A percentile compares a stretch with the other conserved stretches of the same genome.
Conservation (phyloP, 805 yeast genomes). For the Wickerhamiella cacticola region DNA sequence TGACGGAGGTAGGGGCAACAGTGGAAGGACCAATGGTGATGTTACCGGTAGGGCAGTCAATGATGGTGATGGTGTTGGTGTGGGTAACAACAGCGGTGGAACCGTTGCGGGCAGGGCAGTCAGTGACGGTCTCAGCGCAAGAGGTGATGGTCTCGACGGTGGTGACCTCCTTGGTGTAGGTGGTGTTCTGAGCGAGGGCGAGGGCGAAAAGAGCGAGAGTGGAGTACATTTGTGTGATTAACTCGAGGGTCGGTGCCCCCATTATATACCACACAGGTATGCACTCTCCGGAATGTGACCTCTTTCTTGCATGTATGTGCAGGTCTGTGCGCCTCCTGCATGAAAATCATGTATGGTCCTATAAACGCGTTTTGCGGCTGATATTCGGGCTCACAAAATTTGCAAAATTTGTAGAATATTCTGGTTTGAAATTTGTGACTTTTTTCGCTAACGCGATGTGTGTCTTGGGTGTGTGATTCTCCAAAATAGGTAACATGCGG, state of each 20-base stretch:
- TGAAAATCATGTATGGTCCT: background rate
- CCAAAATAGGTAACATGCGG: too few relatives aligned
- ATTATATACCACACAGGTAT: slow-evolving; percentile 7
- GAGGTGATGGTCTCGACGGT: slow-evolving; percentile 37
- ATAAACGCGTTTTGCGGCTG: background rate
- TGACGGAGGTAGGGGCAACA: slow-evolving; percentile 12
- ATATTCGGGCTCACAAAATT: too few relatives aligned
- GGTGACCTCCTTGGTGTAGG: slow-evolving; percentile 10
- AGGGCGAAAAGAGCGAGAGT: slow-evolving; percentile 12
- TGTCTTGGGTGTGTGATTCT: too few relatives aligned
- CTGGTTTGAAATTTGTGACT: too few relatives aligned
- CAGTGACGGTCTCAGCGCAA: slow-evolving; percentile 36
- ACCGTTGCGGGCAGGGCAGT: slow-evolving; percentile 34
- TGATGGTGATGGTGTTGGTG: slow-evolving; percentile 21
- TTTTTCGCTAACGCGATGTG: too few relatives aligned
- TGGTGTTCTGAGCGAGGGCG: slow-evolving; percentile 11
- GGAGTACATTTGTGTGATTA: slow-evolving; percentile 5
- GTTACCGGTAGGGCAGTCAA: slow-evolving; percentile 15
- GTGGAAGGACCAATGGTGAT: slow-evolving; percentile 16
- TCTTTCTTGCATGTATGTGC: background rate
- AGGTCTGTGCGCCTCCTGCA: slow-evolving; percentile 1
- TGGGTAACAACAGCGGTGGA: slow-evolving; percentile 20
- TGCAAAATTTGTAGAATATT: too few relatives aligned
- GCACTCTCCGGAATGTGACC: background rate
- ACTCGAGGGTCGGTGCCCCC: background rate